These are phyloP conservation scores for Malbranchea cinnamomea DNA, from an alignment of 2,329 filamentous ascomycete genomes.

Conservation along the genomic window DNA sequence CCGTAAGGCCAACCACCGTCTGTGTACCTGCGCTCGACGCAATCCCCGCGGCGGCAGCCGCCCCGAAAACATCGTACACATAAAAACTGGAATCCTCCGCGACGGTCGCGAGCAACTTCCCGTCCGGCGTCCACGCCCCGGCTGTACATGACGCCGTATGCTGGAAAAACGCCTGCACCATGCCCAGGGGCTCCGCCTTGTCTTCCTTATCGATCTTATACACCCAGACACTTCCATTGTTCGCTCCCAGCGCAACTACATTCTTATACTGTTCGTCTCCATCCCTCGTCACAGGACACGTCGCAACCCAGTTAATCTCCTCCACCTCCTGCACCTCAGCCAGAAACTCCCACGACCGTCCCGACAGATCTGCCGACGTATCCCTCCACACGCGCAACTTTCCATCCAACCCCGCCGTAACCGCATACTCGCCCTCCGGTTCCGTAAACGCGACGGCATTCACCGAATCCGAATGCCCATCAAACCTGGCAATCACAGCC, in stretches of 20 bases:
- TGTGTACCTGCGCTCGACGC: conserved; percentile 41
- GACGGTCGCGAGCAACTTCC: conserved; percentile 72
- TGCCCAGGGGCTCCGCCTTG: conserved; percentile 49
- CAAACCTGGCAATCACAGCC: conserved; percentile 54
- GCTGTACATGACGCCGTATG: conserved; percentile 79
- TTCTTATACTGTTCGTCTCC: conserved; percentile 47
- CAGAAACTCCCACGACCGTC: conserved; percentile 48
- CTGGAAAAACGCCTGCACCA: conserved; percentile 83
- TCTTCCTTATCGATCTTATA: conserved; percentile 66
- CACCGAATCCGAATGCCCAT: conserved; percentile 86
- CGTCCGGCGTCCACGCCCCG: conserved; percentile 80
- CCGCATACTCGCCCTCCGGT: conserved; percentile 65
- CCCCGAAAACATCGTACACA: conserved; percentile 83
- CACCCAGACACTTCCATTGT: conserved; percentile 88
- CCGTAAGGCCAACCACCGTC: conserved; percentile 61
- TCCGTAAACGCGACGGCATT: conserved; percentile 74
- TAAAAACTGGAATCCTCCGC: conserved; percentile 78
- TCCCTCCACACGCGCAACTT: conserved; percentile 56
- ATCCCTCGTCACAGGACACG: conserved; percentile 49
- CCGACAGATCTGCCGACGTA: conserved; percentile 31
- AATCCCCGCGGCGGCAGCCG: conserved; percentile 51
- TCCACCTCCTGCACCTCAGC: conserved; percentile 78
- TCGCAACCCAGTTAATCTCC: conserved; percentile 79
- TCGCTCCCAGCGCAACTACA: conserved; percentile 72
- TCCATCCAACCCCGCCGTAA: conserved; percentile 82